A percentile compares a stretch with the other conserved stretches of the same genome.
These are phyloP conservation scores for Eimeria maxima DNA, from an alignment of 169 alveolate species.

Conservation along the genomic window DNA sequence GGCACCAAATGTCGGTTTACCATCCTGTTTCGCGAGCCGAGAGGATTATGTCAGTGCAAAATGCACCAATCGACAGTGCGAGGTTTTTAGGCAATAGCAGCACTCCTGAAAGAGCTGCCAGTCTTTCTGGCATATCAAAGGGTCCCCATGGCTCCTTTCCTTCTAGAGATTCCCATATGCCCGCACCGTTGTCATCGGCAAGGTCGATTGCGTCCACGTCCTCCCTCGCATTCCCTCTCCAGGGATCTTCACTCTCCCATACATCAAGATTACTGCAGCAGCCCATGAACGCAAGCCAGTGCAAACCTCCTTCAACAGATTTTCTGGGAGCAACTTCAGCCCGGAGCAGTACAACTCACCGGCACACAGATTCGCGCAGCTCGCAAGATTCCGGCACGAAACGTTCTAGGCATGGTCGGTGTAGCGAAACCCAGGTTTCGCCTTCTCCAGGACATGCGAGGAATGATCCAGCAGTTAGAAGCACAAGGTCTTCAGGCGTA, in stretches of 20 bases:
- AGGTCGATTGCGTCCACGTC: constrained; percentile 61
- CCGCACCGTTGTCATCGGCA: constrained; percentile 47
- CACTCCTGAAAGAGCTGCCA: not conserved
- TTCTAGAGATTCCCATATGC: constrained; percentile 35
- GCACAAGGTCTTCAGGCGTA: constrained; percentile 34
- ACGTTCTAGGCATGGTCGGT: constrained; percentile 50
- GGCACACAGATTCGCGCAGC: constrained; percentile 42
- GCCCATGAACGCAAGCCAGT: not conserved
- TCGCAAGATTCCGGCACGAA: not conserved
- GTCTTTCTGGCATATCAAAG: not conserved
- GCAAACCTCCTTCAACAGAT: not conserved
- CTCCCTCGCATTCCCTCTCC: constrained; percentile 30
- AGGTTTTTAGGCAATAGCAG: constrained; percentile 42
- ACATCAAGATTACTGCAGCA: not conserved
- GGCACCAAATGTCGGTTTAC: not conserved
- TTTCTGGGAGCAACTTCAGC: constrained; percentile 46
- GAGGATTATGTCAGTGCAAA: not conserved
- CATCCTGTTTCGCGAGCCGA: constrained; percentile 77
- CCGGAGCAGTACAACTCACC: constrained; percentile 31
- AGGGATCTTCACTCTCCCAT: not conserved
- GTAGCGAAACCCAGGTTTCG: constrained; percentile 27
- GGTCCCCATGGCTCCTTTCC: not conserved
- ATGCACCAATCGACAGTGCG: constrained; percentile 62
- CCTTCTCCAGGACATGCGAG: not conserved
- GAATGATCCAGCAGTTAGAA: constrained; percentile 25